A percentile compares a stretch with the other conserved stretches of the same genome.
phyloP scores from a whole-genome alignment of 352 stramenopile genomes.

The Sclerospora graminicola region DNA sequence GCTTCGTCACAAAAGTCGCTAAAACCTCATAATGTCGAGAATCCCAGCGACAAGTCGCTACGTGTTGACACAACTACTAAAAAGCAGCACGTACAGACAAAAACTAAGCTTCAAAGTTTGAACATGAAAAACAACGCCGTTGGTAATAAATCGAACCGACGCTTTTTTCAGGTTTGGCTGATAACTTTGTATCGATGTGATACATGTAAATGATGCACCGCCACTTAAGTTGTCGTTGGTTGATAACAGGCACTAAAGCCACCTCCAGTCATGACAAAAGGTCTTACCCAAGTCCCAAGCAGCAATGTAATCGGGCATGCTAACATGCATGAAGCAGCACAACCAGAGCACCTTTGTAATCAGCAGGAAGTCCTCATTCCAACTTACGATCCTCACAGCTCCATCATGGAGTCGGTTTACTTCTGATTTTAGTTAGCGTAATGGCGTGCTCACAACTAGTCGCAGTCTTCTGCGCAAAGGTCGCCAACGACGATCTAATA shows the following conservation, averaged over 20 bases:
- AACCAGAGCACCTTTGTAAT: not conserved
- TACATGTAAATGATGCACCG: no score
- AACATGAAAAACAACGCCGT: no score
- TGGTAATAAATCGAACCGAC: not conserved
- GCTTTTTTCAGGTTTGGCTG: slow-evolving; percentile 5
- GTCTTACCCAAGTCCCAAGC: slow-evolving; percentile 1
- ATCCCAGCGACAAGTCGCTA: not conserved
- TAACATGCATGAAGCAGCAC: not conserved
- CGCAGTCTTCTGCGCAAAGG: not conserved
- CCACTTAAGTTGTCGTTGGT: no score
- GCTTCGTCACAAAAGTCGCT: slow-evolving; percentile 1
- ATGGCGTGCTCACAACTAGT: not conserved
- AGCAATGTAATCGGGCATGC: not conserved
- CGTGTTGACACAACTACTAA: not conserved
- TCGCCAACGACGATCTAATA: not conserved
- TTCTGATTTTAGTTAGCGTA: slow-evolving; percentile 19
- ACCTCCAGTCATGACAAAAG: not conserved
- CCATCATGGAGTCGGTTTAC: slow-evolving; percentile 27
- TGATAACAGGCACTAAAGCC: not conserved
- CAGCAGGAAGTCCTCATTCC: slow-evolving; percentile 5
- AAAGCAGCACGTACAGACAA: not conserved
- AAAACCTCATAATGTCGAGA: not conserved
- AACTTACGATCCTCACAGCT: slow-evolving; percentile 6
- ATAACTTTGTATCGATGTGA: not conserved
- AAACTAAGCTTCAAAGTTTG: no score